Evolutionary conservation across 495 filamentous ascomycete species (phyloP).

Genomic region (Coniosporium apollinis): DNA sequence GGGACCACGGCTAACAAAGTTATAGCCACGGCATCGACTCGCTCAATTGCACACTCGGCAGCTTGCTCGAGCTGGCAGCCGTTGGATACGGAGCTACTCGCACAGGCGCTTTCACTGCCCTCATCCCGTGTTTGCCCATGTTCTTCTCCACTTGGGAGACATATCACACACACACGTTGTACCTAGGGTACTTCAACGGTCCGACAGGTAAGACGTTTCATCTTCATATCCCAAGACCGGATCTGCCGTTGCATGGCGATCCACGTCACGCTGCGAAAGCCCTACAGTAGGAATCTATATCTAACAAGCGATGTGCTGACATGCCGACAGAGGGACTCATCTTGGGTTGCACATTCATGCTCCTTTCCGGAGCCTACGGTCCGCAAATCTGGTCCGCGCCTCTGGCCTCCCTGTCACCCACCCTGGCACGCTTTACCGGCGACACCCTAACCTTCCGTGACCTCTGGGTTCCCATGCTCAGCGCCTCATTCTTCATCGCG

Average conservation of each 20-base stretch:
- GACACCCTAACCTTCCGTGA: conserved; percentile 57
- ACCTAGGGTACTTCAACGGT: conserved; percentile 92
- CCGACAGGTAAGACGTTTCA: conserved; percentile 44
- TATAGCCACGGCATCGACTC: conserved; percentile 86
- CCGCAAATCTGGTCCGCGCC: conserved; percentile 72
- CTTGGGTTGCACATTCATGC: conserved; percentile 72
- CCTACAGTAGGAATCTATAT: no score
- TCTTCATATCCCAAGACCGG: not conserved
- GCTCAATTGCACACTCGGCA: conserved; percentile 85
- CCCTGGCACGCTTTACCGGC: conserved; percentile 39
- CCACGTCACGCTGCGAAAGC: no score
- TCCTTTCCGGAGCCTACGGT: conserved; percentile 69
- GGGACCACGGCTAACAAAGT: conserved; percentile 17
- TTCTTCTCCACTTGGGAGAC: conserved; percentile 99
- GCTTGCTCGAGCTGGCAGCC: conserved; percentile 72
- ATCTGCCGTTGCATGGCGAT: no score
- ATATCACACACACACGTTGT: conserved; percentile 94
- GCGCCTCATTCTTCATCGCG: conserved; percentile 51
- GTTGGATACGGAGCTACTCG: conserved; percentile 74
- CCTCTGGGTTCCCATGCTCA: conserved; percentile 69
- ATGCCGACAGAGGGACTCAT: conserved; percentile 59
- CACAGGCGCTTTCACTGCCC: conserved; percentile 75
- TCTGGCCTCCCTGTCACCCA: conserved; percentile 45
- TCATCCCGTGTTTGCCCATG: conserved; percentile 88
- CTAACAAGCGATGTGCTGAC: conserved; percentile 3